These are phyloP conservation scores for Helianthus annuus DNA, from an alignment of 129 eudicot genomes.

Conservation along the genomic window DNA sequence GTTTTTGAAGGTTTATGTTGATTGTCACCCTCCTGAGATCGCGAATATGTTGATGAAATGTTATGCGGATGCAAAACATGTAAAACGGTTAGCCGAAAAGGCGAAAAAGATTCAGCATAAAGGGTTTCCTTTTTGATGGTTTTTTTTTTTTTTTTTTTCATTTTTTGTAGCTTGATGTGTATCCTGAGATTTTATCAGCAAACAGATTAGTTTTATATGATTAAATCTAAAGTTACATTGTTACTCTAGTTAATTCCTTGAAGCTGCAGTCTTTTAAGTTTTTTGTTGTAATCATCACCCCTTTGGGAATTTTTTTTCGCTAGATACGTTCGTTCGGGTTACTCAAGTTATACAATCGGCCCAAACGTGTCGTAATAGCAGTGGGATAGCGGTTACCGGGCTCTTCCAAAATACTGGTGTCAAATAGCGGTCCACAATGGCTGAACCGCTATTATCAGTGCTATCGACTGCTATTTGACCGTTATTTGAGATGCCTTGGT, in stretches of 20 bases:
- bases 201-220: conserved; percentile 7
- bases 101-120: conserved; percentile 29
- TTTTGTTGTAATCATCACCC: neutral
- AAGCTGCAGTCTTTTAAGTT: neutral
- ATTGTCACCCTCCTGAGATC: conserved; percentile 52
- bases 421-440: no score
- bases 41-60: conserved; percentile 53
- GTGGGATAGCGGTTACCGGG: no score
- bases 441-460: no score
- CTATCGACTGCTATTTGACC: no score
- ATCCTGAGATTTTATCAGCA: conserved; percentile 3
- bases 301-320: no score
- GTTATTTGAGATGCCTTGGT: no score
- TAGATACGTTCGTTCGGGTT: no score
- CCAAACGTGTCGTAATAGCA: no score
- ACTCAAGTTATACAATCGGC: no score
- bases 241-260: neutral
- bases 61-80: conserved; percentile 47
- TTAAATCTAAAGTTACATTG: conserved; percentile 18
- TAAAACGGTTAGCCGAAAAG: conserved; percentile 63
- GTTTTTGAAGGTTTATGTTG: conserved; percentile 49
- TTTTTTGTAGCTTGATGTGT: conserved; percentile 3
- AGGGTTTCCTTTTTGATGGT: conserved; percentile 59
- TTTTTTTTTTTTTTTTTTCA: neutral
- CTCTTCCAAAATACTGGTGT: no score